Conservation (phyloP, 1,284 basidiomycete species). For the Microbotryum lychnidis-dioicae region DNA sequence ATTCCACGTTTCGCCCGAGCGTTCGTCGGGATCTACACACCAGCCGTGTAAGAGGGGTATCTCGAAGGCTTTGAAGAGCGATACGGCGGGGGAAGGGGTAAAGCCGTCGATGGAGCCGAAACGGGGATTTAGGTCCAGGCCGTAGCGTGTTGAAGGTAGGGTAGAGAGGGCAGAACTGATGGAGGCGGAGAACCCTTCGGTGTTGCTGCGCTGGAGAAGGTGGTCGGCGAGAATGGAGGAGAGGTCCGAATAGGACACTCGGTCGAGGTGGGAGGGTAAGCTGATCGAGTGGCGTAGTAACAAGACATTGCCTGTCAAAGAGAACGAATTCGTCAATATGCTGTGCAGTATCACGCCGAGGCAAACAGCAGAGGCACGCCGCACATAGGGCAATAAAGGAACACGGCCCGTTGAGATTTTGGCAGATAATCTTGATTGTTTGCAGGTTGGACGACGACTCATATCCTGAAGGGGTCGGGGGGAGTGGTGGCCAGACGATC, state of each 20-base stretch:
- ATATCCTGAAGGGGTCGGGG: conserved; percentile 25
- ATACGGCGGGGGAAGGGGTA: conserved; percentile 51
- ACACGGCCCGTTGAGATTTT: conserved; percentile 66
- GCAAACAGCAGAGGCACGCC: conserved; percentile 25
- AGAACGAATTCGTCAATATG: no score
- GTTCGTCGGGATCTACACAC: conserved; percentile 63
- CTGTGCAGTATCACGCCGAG: no score
- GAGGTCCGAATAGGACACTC: conserved; percentile 74
- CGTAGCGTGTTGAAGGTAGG: conserved; percentile 67
- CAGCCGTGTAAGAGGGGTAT: conserved; percentile 81
- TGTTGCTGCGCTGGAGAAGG: conserved; percentile 54
- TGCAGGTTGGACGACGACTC: conserved; percentile 32
- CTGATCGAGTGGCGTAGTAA: conserved; percentile 64
- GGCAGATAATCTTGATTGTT: conserved; percentile 60
- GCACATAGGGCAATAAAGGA: conserved; percentile 79
- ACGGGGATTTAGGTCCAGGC: conserved; percentile 75
- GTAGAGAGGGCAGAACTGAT: conserved; percentile 56
- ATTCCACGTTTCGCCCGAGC: conserved; percentile 46
- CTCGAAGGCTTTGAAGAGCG: conserved; percentile 70
- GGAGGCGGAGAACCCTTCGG: conserved; percentile 7
- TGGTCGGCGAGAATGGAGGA: conserved; percentile 74
- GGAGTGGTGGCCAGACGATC: conserved; percentile 45
- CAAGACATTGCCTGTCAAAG: conserved; percentile 62
- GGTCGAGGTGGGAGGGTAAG: conserved; percentile 50
- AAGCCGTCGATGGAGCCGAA: conserved; percentile 64